These are phyloP conservation scores for Lantana camara DNA, from an alignment of 257 asterid genomes.

Conservation along the genomic window DNA sequence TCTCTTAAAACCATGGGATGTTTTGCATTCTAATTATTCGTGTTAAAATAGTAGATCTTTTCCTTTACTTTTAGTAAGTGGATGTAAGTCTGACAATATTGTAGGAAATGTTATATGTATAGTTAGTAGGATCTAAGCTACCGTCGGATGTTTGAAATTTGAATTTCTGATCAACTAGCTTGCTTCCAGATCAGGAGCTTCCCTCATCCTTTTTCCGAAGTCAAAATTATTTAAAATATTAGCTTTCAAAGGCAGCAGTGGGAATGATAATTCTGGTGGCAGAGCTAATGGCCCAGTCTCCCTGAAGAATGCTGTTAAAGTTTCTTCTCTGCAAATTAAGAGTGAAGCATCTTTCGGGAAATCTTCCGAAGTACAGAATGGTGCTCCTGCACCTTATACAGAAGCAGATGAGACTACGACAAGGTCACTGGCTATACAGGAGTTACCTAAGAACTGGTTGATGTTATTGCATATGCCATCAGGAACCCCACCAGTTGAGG, in stretches of 20 bases:
- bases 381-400: slow-evolving; percentile 47
- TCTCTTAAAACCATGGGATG: background rate
- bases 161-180: slow-evolving; percentile 18
- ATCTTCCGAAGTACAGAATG: slow-evolving; percentile 50
- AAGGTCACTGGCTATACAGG: slow-evolving; percentile 50
- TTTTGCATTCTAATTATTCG: background rate
- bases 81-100: background rate
- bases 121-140: background rate
- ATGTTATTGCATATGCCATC: slow-evolving; percentile 47
- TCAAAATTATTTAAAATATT: slow-evolving; percentile 53
- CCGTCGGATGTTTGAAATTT: background rate
- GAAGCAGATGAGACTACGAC: slow-evolving; percentile 41
- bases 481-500: slow-evolving; percentile 34
- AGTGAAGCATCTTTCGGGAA: slow-evolving; percentile 48
- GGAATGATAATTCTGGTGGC: slow-evolving; percentile 51
- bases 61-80: background rate
- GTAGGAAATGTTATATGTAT: background rate
- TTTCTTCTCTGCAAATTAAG: slow-evolving; percentile 58
- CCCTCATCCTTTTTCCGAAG: slow-evolving; percentile 44
- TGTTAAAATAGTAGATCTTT: background rate
- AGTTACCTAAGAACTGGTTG: slow-evolving; percentile 65
- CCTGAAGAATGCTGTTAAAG: slow-evolving; percentile 44
- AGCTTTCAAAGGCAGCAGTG: slow-evolving; percentile 59
- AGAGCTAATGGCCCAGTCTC: slow-evolving; percentile 52
- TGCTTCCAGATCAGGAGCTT: slow-evolving; percentile 55